These are phyloP conservation scores for Chimonanthus salicifolius DNA, from an alignment of 164 flowering plant species.

Conservation along the genomic window DNA sequence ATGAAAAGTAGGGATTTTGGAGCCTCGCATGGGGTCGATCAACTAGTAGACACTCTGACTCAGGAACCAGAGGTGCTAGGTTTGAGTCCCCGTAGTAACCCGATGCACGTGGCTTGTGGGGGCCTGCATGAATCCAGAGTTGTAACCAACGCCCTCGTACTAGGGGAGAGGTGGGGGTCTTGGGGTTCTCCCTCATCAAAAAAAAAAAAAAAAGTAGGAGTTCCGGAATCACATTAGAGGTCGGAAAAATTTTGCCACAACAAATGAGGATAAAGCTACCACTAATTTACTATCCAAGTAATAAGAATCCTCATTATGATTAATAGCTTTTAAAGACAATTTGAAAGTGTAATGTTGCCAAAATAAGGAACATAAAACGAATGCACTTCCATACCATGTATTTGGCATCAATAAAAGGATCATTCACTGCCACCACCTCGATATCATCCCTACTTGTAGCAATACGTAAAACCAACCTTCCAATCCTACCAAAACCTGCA, in stretches of 20 bases:
- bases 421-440: constrained; percentile 93
- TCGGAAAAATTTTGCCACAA: background rate
- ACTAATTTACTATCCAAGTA: background rate
- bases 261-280: background rate
- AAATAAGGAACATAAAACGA: background rate
- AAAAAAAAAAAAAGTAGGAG: background rate
- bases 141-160: background rate
- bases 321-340: background rate
- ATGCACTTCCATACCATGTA: constrained; percentile 60
- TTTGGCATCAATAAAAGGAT: constrained; percentile 87
- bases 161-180: background rate
- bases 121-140: too few species aligned
- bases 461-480: constrained; percentile 79
- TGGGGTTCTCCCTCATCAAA: background rate
- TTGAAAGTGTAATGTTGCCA: constrained; percentile 12
- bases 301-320: background rate
- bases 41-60: too few species aligned
- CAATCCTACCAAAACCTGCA: constrained; percentile 98
- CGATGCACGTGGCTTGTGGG: too few species aligned
- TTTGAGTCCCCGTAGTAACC: too few species aligned
- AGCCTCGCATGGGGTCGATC: too few species aligned
- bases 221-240: background rate
- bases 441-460: constrained; percentile 81
- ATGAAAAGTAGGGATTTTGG: too few species aligned
- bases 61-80: too few species aligned